Percentiles rank a stretch among this genome's conserved stretches.
Evolutionary conservation across 2,329 filamentous ascomycete species (phyloP).

Genomic region (Aspergillus brunneoviolaceus): DNA sequence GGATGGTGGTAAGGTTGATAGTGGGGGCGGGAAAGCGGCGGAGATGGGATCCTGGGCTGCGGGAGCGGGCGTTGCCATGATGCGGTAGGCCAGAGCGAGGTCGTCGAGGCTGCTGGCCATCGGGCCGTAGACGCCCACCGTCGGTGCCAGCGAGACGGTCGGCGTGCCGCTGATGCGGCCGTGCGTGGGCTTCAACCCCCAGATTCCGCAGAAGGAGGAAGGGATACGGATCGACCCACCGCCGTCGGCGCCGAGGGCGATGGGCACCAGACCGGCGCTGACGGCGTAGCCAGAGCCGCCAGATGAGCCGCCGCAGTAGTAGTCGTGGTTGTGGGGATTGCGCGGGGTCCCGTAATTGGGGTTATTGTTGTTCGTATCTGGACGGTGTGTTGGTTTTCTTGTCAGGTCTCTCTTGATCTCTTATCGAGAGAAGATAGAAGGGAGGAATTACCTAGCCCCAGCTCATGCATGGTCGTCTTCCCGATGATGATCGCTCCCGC

Average conservation of each 20-base stretch:
- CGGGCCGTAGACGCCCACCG: conserved; percentile 69
- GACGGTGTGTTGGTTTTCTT: conserved; percentile 8
- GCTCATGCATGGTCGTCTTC: conserved; percentile 77
- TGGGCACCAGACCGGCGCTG: conserved; percentile 69
- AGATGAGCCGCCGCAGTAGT: conserved; percentile 80
- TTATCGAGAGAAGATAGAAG: background rate
- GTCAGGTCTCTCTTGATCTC: background rate
- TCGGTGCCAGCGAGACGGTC: conserved; percentile 58
- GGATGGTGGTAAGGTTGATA: conserved; percentile 15
- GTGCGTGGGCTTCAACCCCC: conserved; percentile 77
- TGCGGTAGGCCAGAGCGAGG: conserved; percentile 76
- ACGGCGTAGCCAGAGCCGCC: conserved; percentile 73
- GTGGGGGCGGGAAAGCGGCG: conserved; percentile 58
- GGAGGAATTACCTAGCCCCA: conserved; percentile 62
- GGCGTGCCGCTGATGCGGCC: conserved; percentile 64
- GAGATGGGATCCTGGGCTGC: conserved; percentile 55
- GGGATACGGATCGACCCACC: conserved; percentile 76
- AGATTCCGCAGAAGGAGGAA: conserved; percentile 72
- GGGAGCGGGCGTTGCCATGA: conserved; percentile 73
- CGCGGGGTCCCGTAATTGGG: conserved; percentile 69
- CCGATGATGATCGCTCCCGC: conserved; percentile 73
- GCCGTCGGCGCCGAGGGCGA: conserved; percentile 70
- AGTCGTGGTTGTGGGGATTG: conserved; percentile 73
- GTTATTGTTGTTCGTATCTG: conserved; percentile 81
- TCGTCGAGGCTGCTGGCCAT: conserved; percentile 75